Evolutionary conservation across 2,329 filamentous ascomycete genomes (phyloP), one percentile per base, ranked within the genome.

Genomic region (Penicillium frequentans): DNA sequence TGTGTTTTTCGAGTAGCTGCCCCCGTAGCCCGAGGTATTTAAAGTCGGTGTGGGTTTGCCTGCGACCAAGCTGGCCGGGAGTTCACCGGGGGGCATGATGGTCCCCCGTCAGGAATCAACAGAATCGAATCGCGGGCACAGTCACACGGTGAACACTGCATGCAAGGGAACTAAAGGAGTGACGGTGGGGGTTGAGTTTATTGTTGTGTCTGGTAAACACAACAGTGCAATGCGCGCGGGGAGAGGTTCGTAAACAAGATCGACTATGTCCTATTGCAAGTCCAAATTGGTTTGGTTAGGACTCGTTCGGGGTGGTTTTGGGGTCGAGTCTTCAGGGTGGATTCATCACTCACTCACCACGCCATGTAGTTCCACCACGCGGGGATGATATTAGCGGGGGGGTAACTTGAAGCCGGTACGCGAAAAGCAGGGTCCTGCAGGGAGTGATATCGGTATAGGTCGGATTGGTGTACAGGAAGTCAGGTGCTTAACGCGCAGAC

Each of bases 1-100:
- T 6, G 75, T 76, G 48, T 75, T 73, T 54, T 65, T 68, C 42
- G 73, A 69, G 54, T 70, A 73, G 57, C 66, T 69, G 59, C 67
- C 64, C 55, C 69, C 70, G 46, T 75, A 73, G 49, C 72, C 68
- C 52, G 68, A 69, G 19, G 70, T 72, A 58, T 73, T 76, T 59
- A 74, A 60, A 23, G 70, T 71, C 43, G 73, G 72, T 58, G 69
- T 70, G 55, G 73, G 71, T 60, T 77, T 74, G 61, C 75, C 75
- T 61, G 75, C 74, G 64, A 77, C 71, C 64, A 77, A 70, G 66
- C 73, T 76, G 61, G 75, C 71, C 63, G 75, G 75, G 59, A 74
- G 71, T 65, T 74, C 74, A 68, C 73, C 71, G 65, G 75, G 71
- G 72, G 74, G 71, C 75, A 77, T 77, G 56, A 68, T 69, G 70